Base-by-base conservation (phyloP, 139 green algal genomes). In the Mychonastes homosphaera region DNA sequence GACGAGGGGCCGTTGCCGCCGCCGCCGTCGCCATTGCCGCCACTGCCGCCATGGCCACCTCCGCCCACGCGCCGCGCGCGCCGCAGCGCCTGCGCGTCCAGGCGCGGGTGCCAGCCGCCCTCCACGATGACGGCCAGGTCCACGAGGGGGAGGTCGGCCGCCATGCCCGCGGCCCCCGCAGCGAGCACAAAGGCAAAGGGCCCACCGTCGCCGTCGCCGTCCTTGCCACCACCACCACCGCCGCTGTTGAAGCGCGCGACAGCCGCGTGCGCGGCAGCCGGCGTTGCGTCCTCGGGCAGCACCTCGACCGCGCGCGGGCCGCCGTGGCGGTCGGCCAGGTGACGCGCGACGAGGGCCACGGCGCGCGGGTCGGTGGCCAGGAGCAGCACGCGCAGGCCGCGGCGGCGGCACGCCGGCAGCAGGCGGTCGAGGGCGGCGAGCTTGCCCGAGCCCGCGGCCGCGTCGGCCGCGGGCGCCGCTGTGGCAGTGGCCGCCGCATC, bases 81-180 rank as follows among this genome's bases (percentile, higher is more conserved):
- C n/a, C 62, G 60, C 56, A 92, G 58, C 3, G 75, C 75, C 55
- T 83, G 75, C 21, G 84, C 35, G 58, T 91, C 85, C 26, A 75
- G 63, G 7, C 61, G 54, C 0, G 80, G 77, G 45, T 86, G 81
- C 79, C 84, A 89, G 54, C 92, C 84, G 4, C 59, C 75, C 62
- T 94, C 84, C 53, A 77, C 77, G 2, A 92, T 36, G 4, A 94
- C 57, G 4, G 71, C 83, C 0, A 53, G 44, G 28, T 65, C 58
- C 1, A 86, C 55, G 28, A 16, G 19, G 0, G 81, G 73, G 43
- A 94, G 69, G 58, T 84, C 56, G 10, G 75, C 90, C 46, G 82
- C 86, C 36, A 92, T 64, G n/a, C 86, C 84, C 48, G 74, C 75
- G 3, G 64, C 59, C 3, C 63, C 62, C 1, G 76, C 56, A 18